phyloP scores from a whole-genome alignment of 495 filamentous ascomycete genomes.

The Neurospora sp. region DNA sequence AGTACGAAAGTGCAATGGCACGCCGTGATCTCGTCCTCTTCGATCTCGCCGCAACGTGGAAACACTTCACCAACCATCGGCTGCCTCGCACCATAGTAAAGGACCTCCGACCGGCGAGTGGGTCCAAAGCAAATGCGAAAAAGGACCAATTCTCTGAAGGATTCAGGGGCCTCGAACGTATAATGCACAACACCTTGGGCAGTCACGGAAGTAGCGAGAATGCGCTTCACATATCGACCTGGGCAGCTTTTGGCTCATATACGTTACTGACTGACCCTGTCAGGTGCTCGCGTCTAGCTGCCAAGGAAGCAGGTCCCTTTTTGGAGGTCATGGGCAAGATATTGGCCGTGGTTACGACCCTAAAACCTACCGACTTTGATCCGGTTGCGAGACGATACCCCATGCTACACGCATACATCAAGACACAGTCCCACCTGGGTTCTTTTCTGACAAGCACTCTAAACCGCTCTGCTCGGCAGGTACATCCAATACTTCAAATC shows the following conservation, averaged over 20 bases:
- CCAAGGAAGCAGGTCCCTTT: constrained; percentile 14
- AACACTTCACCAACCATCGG: constrained; percentile 21
- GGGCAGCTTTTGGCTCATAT: constrained; percentile 33
- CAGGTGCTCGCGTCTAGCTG: constrained; percentile 10
- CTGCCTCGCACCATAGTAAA: constrained; percentile 2
- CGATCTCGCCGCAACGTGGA: constrained; percentile 33
- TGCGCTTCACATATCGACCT: constrained; percentile 14
- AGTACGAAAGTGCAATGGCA: constrained; percentile 17
- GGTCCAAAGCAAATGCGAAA: neutral
- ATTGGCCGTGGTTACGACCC: neutral
- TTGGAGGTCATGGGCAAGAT: constrained; percentile 9
- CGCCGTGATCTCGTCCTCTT: constrained; percentile 23
- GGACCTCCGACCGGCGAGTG: constrained; percentile 5
- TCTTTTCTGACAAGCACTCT: neutral
- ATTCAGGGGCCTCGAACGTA: neutral
- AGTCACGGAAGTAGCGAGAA: neutral
- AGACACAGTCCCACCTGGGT: constrained; percentile 1
- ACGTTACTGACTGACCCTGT: constrained; percentile 25
- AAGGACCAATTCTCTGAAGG: neutral
- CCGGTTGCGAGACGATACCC: constrained; percentile 1
- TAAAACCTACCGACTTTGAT: constrained; percentile 4
- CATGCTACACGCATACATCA: neutral
- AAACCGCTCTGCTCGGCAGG: neutral
- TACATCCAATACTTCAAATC: neutral
- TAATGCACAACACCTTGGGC: neutral